phyloP scores from a whole-genome alignment of 306 rosid species.

The Glycine tomentella region DNA sequence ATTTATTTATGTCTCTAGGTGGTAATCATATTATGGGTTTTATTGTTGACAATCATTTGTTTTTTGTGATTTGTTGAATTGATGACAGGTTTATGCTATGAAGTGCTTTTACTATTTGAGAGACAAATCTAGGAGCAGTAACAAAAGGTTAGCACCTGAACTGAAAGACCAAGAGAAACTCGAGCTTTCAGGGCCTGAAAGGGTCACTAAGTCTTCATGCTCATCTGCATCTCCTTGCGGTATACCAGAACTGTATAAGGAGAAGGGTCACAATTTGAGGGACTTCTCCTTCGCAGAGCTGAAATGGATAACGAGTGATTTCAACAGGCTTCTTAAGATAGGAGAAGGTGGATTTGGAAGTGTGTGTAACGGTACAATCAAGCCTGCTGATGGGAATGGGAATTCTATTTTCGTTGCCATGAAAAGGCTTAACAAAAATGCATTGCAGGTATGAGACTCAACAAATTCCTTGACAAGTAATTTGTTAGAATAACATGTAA shows the following conservation, averaged over 20 bases:
- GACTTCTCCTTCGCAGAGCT: slow-evolving; percentile 70
- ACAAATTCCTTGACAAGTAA: too few relatives aligned
- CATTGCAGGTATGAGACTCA: too few relatives aligned
- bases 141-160: slow-evolving; percentile 77
- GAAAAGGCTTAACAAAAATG: too few relatives aligned
- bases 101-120: too few relatives aligned
- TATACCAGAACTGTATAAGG: slow-evolving; percentile 78
- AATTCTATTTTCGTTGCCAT: too few relatives aligned
- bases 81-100: too few relatives aligned
- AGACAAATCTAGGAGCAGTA: too few relatives aligned
- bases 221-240: slow-evolving; percentile 67
- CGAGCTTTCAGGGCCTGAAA: slow-evolving; percentile 54
- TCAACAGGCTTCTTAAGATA: slow-evolving; percentile 71
- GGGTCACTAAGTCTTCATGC: slow-evolving; percentile 65
- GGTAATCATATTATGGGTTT: neutral
- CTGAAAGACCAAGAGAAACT: slow-evolving; percentile 56
- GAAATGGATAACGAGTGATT: slow-evolving; percentile 65
- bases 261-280: slow-evolving; percentile 78
- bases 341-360: slow-evolving; percentile 98
- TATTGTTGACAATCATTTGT: slow-evolving; percentile 18
- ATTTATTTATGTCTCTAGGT: too few relatives aligned
- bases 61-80: too few relatives aligned
- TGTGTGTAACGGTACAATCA: too few relatives aligned
- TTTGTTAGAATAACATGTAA: too few relatives aligned
- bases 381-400: too few relatives aligned